Evolutionary conservation across 140 eudicot genomes (phyloP).

Genomic region (Anethum foeniculum): DNA sequence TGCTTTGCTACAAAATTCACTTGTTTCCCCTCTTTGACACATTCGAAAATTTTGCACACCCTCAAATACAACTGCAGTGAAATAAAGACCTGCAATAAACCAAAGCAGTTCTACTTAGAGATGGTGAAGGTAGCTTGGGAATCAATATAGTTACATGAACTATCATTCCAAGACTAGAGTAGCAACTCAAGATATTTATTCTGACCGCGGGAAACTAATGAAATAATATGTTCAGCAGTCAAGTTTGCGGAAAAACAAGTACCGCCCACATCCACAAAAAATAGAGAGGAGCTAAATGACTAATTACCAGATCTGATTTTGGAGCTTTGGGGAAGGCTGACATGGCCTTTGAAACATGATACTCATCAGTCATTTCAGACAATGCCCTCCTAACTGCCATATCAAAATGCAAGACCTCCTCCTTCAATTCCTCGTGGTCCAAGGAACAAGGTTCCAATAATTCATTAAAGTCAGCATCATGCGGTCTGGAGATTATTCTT

Average conservation of each 20-base stretch:
- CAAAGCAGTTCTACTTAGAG: background rate
- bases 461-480: slow-evolving; percentile 41
- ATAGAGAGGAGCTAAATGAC: background rate
- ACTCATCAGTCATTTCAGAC: slow-evolving; percentile 48
- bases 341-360: slow-evolving; percentile 71
- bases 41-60: slow-evolving; percentile 62
- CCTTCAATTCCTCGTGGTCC: slow-evolving; percentile 24
- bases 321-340: slow-evolving; percentile 67
- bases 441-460: slow-evolving; percentile 40
- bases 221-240: background rate
- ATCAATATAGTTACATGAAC: background rate
- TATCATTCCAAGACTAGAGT: background rate
- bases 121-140: background rate
- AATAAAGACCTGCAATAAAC: slow-evolving; percentile 58
- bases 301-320: slow-evolving; percentile 60
- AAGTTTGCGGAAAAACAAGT: background rate
- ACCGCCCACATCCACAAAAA: background rate
- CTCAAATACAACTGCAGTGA: slow-evolving; percentile 45
- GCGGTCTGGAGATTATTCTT: slow-evolving; percentile 35
- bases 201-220: background rate
- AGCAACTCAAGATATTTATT: background rate
- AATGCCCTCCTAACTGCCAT: slow-evolving; percentile 44
- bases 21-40: slow-evolving; percentile 47
- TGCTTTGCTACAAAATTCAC: slow-evolving; percentile 43
- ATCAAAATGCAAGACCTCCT: slow-evolving; percentile 51